Evolutionary conservation across 768 basidiomycete species (phyloP), one percentile per base, ranked within the genome.

Genomic region (Russula dissimulans): DNA sequence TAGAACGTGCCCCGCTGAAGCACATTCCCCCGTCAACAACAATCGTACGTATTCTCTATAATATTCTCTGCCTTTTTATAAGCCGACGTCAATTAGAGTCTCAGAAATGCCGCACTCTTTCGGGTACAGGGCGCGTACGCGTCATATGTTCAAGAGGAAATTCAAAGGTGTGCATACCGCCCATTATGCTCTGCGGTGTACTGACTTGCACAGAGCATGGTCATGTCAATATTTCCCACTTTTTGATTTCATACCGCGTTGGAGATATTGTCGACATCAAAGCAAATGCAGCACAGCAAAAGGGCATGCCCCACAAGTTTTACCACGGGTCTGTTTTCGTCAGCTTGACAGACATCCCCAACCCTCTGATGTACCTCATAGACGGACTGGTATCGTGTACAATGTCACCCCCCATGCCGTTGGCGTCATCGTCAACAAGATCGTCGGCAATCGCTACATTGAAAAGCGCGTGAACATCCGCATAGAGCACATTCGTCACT

Each of bases 211-310:
- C 68, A 95, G 91, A 95, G 71, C 87, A 93, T 73, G 97, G 97
- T 71, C 82, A 82, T 67, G 81, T 94, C 64, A 89, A 89, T 74
- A 63, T 97, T 71, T 94, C 95, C 65, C 97, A 94, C 22, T 98
- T 85, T 85, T 79, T 98, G 71, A 82, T 87, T 76, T 85, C 85
- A 79, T 99, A 89, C 85, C 84, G 84, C 67, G 85, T 98, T 67
- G 97, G 97, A 64, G 97, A 99, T 73, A 97, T 98, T 69, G 97
- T 99, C 69, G 97, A 99, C 79, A 98, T 99, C 84, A 97, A 97
- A 81, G 95, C 95, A 67, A 98, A 99, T 72, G 84, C 95, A 61
- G 91, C 97, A 46, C 91, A 97, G 77, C 97, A 99, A 85, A 95
- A 95, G 88, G 97, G 97, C 76, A 97, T 98, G 93, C 95, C 95